Percentiles rank a stretch among this genome's conserved stretches.
Evolutionary conservation across 169 alveolate species (phyloP).

Genomic region (Plasmodium berghei): DNA sequence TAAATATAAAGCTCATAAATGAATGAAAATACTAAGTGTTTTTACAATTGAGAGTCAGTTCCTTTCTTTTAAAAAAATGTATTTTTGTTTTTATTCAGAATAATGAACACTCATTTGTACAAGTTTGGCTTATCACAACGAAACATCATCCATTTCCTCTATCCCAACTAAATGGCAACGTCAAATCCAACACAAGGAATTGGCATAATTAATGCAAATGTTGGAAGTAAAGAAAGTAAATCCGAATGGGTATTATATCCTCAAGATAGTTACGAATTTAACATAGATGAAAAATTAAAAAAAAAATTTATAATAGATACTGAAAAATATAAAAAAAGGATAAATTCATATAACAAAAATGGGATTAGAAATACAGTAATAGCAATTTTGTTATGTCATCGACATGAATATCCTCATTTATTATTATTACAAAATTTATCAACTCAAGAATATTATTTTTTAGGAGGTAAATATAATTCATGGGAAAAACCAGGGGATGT

Average conservation of each 20-base stretch:
- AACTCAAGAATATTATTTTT: conserved; percentile 75
- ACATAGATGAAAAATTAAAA: conserved; percentile 49
- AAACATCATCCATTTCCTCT: too few relatives aligned
- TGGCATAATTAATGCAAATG: not conserved
- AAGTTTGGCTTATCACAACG: too few relatives aligned
- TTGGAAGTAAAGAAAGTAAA: conserved; percentile 7
- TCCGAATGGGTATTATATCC: conserved; percentile 53
- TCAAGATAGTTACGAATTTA: conserved; percentile 50
- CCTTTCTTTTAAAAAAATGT: too few relatives aligned
- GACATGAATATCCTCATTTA: conserved; percentile 81
- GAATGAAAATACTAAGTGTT: too few relatives aligned
- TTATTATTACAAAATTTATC: conserved; percentile 67
- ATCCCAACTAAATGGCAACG: too few relatives aligned
- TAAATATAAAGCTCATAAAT: too few relatives aligned
- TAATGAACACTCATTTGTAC: too few relatives aligned
- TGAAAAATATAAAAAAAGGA: conserved; percentile 75
- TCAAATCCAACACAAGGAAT: too few relatives aligned
- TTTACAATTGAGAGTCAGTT: too few relatives aligned
- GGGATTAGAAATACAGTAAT: conserved; percentile 82
- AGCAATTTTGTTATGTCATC: conserved; percentile 83
- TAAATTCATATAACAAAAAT: conserved; percentile 78
- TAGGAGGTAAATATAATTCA: conserved; percentile 82
- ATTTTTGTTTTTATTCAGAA: too few relatives aligned
- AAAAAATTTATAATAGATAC: conserved; percentile 30
- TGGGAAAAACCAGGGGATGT: conserved; percentile 83